Evolutionary conservation across 75 land plant species (phyloP), one percentile per base, ranked within the genome.

Genomic region (Sequoia sempervirens): DNA sequence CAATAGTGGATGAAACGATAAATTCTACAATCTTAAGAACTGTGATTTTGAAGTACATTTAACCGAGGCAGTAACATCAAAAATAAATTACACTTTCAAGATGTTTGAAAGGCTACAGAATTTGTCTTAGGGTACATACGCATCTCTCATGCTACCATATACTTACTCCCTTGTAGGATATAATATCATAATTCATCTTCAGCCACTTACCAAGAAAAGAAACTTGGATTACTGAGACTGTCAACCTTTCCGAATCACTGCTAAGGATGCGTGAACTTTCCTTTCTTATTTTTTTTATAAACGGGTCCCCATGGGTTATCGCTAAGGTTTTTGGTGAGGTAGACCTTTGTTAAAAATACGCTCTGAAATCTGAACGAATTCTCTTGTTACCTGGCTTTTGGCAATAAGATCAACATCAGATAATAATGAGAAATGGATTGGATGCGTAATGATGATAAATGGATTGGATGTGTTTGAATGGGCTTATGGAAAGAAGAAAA

Each of bases 1-100:
- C 23, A 30, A 36, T 37, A 66, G 37, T 40, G 38, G 30, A 43
- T 83, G 32, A 11, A 83, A 40, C n/a, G 32, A 78, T n/a, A 9
- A 23, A 75, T 38, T 37, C 26, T 32, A 40, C 84, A 8, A 82
- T 82, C 85, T 81, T 82, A 70, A 53, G 13, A 47, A 38, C 43
- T 38, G 43, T 32, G n/a, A 78, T 40, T 30, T 84, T 61, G 12
- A 52, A 34, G 37, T 18, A 61, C 36, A 70, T 32, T 70, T 70
- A 32, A 45, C n/a, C 45, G 28, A 43, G 46, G 32, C 14, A 78
- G 26, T 8, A n/a, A 26, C 47, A 78, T 45, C 40, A 78, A 78
- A 3, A 10, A 78, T n/a, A 78, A 45, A 26, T 45, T 45, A 14
- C 13, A 45, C 47, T 78, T 78, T 14, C 50, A 78, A 45, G 52